phyloP scores from a whole-genome alignment of 805 yeast species.

The Teunomyces cretensis region DNA sequence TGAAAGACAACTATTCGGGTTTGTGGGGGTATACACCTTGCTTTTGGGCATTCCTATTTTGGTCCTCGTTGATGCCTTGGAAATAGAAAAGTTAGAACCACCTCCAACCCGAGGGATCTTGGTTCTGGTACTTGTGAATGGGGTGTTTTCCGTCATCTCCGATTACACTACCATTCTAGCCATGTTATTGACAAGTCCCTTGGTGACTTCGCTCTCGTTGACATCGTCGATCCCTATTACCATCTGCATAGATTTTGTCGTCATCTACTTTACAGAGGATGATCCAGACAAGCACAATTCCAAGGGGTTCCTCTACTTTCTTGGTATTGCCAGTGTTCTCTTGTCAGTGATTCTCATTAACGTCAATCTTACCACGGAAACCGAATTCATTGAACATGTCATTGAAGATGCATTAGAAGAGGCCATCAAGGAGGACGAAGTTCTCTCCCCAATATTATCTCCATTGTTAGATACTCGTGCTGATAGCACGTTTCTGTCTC shows the following conservation, averaged over 20 bases:
- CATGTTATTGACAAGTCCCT: slow-evolving; percentile 52
- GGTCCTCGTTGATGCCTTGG: slow-evolving; percentile 32
- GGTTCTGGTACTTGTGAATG: slow-evolving; percentile 38
- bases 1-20: slow-evolving; percentile 48
- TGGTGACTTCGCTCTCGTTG: slow-evolving; percentile 50
- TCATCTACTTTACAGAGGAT: slow-evolving; percentile 23
- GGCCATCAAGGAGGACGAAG: slow-evolving; percentile 47
- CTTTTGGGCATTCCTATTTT: slow-evolving; percentile 42
- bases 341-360: slow-evolving; percentile 48
- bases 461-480: slow-evolving; percentile 31
- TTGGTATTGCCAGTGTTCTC: slow-evolving; percentile 50
- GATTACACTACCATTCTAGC: slow-evolving; percentile 54
- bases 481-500: slow-evolving; percentile 6
- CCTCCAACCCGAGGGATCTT: slow-evolving; percentile 34
- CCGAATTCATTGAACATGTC: slow-evolving; percentile 45
- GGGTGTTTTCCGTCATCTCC: slow-evolving; percentile 46
- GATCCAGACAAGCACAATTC: slow-evolving; percentile 16
- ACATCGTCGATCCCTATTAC: slow-evolving; percentile 55
- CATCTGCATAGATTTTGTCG: slow-evolving; percentile 47
- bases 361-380: slow-evolving; percentile 40
- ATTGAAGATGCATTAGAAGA: slow-evolving; percentile 49
- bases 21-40: slow-evolving; percentile 44
- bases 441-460: slow-evolving; percentile 46
- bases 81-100: slow-evolving; percentile 40
- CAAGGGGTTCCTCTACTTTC: slow-evolving; percentile 32